These are phyloP conservation scores for Podaxis sp. DNA, from an alignment of 768 basidiomycete genomes.

Conservation along the genomic window DNA sequence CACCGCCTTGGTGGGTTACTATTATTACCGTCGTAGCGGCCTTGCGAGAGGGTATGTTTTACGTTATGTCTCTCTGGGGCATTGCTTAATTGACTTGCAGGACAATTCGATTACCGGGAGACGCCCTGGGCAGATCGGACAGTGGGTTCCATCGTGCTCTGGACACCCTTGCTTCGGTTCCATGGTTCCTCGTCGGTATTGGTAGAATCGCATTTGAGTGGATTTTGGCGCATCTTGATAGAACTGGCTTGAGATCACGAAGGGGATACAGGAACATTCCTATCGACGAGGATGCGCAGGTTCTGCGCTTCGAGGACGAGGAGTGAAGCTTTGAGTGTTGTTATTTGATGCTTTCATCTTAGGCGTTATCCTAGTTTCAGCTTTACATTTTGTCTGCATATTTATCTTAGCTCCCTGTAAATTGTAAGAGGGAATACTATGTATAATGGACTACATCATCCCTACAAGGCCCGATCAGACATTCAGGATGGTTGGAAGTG, in stretches of 20 bases:
- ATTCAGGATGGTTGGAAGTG: background rate
- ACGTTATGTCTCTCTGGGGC: background rate
- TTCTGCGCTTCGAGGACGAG: constrained; percentile 82
- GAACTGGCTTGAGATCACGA: constrained; percentile 38
- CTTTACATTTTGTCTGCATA: background rate
- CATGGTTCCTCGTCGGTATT: constrained; percentile 84
- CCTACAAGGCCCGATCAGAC: background rate
- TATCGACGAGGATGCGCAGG: constrained; percentile 86
- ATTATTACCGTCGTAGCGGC: constrained; percentile 77
- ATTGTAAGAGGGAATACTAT: background rate
- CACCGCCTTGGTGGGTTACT: constrained; percentile 73
- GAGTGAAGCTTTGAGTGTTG: constrained; percentile 23
- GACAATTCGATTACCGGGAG: constrained; percentile 74
- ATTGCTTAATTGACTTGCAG: constrained; percentile 29
- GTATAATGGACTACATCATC: background rate
- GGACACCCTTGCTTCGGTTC: constrained; percentile 80
- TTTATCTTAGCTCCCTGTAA: background rate
- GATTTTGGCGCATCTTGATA: constrained; percentile 45
- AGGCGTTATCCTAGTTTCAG: background rate
- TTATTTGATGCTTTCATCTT: background rate
- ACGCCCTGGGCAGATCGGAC: background rate
- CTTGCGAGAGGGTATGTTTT: constrained; percentile 65
- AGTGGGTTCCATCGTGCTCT: constrained; percentile 24
- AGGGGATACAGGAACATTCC: constrained; percentile 75
- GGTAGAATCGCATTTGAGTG: constrained; percentile 70